Conservation (phyloP, 2,329 filamentous ascomycete species). For the Apiospora malaysiana region DNA sequence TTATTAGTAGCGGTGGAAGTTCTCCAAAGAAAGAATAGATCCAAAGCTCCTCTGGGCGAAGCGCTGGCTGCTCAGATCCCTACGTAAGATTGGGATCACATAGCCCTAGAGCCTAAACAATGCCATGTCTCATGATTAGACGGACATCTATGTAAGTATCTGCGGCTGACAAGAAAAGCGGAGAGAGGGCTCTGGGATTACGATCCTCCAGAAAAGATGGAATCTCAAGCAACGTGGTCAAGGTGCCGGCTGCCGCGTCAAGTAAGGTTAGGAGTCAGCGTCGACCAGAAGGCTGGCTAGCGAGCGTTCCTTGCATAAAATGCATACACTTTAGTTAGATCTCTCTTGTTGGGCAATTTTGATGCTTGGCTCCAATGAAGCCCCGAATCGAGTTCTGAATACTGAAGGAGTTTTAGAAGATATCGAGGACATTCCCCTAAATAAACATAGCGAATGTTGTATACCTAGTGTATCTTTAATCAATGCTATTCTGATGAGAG, state of each 20-base stretch:
- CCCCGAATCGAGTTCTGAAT: too few species aligned
- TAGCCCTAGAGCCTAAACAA: not conserved
- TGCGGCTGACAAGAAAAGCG: slow-evolving; percentile 8
- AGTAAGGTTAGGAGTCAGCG: not conserved
- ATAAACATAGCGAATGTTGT: too few species aligned
- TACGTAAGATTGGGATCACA: not conserved
- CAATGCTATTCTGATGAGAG: not conserved
- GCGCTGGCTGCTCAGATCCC: not conserved
- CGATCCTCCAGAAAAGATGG: not conserved
- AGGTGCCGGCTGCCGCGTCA: not conserved
- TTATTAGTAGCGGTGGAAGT: not conserved
- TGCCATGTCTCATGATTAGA: not conserved
- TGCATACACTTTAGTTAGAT: too few species aligned
- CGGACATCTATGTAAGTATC: not conserved
- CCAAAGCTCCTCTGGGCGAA: not conserved
- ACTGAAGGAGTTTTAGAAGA: too few species aligned
- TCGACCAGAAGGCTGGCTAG: not conserved
- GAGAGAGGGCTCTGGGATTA: not conserved
- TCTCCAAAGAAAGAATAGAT: not conserved
- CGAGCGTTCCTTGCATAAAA: too few species aligned
- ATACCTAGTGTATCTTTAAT: too few species aligned
- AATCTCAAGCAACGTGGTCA: not conserved
- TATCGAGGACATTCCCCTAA: too few species aligned
- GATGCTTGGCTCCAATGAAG: too few species aligned
- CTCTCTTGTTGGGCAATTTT: too few species aligned